Conservation (phyloP, 1,284 basidiomycete genomes). For the Puccinia novopanici region DNA sequence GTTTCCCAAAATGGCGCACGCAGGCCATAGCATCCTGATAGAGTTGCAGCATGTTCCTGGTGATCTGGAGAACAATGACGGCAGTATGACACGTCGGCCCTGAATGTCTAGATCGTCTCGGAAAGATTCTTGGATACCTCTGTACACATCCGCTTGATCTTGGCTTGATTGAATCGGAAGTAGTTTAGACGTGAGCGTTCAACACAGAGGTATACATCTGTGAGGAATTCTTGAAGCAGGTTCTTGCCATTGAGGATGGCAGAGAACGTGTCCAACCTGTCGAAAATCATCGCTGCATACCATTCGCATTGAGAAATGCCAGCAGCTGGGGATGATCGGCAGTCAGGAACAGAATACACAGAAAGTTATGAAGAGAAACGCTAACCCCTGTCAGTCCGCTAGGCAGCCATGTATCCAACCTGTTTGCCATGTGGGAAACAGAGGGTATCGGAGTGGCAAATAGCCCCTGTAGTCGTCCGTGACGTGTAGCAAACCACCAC, state of each 20-base stretch:
- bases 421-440: too few relatives aligned
- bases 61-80: conserved; percentile 59
- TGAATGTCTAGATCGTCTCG: conserved; percentile 55
- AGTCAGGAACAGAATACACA: background rate
- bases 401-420: background rate
- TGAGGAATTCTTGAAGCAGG: conserved; percentile 62
- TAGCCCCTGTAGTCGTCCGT: conserved; percentile 3
- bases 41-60: too few relatives aligned
- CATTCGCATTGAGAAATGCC: background rate
- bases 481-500: background rate
- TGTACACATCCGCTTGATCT: too few relatives aligned
- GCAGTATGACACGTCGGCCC: conserved; percentile 60
- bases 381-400: background rate
- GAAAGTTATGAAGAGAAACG: background rate
- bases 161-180: too few relatives aligned
- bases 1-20: conserved; percentile 57
- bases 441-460: conserved; percentile 7
- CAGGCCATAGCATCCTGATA: conserved; percentile 60
- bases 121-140: background rate
- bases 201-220: too few relatives aligned
- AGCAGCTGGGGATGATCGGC: background rate
- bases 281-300: conserved; percentile 3
- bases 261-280: background rate
- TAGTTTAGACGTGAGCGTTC: too few relatives aligned
- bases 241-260: conserved; percentile 28